Evolutionary conservation across 331 rosid species (phyloP).

Genomic region (Stylosanthes scabra): DNA sequence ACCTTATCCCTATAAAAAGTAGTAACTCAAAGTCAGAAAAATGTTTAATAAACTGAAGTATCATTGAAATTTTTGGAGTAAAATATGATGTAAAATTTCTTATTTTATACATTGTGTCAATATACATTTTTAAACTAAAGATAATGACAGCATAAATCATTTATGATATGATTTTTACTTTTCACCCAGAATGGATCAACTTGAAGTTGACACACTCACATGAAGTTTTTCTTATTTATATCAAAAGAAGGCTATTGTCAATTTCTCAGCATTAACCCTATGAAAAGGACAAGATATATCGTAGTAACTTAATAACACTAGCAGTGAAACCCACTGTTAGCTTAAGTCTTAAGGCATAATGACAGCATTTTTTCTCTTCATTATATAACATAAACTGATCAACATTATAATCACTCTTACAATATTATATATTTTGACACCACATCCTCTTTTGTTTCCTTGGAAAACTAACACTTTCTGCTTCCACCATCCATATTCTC

Average conservation of each 20-base stretch:
- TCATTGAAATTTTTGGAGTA: not conserved
- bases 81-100: not conserved
- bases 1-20: not conserved
- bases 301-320: too few species aligned
- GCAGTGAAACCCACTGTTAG: conserved; percentile 51
- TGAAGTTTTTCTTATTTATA: conserved; percentile 24
- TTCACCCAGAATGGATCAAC: conserved; percentile 18
- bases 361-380: conserved; percentile 49
- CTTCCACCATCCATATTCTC: not conserved
- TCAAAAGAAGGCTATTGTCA: conserved; percentile 41
- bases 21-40: not conserved
- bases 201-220: conserved; percentile 1
- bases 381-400: conserved; percentile 21
- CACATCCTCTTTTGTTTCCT: conserved; percentile 1
- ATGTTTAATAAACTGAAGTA: not conserved
- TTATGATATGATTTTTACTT: conserved; percentile 3
- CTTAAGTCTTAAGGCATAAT: conserved; percentile 26
- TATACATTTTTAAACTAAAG: too few species aligned
- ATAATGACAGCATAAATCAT: not conserved
- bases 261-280: conserved; percentile 47
- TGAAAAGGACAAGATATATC: conserved; percentile 66
- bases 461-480: conserved; percentile 6
- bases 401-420: conserved; percentile 15
- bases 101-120: too few species aligned
- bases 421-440: conserved; percentile 20